Evolutionary conservation across 192 early-diverging fungal species (phyloP), one percentile per base, ranked within the genome.

Genomic region (Rhizophagus sp.): DNA sequence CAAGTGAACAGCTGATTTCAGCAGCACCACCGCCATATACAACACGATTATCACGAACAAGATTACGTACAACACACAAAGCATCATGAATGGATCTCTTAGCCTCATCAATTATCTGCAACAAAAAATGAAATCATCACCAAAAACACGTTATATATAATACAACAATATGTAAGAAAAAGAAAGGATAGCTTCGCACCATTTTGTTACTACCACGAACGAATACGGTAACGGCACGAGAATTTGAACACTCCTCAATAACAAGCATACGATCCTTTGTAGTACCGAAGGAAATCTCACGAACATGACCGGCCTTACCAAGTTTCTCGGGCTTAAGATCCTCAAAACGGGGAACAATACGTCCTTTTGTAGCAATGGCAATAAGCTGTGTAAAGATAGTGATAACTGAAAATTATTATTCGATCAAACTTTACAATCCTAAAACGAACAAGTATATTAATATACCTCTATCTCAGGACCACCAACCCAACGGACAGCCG

Each of bases 321-420:
- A 99, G 91, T 87, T 99, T 99, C 24, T 91, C 90, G 24, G 88
- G 75, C 69, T 86, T 87, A 41, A 99, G 89, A 79, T 99, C 98
- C 82, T 97, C 97, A 80, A 99, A 99, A 62, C 98, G 94, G n/a
- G 98, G 98, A 69, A 99, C 98, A 83, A 99, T 99, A 74, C 98
- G 94, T 77, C 98, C 98, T 80, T 99, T 98, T 72, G 98, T 99
- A 52, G 98, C 98, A 83, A 99, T 99, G 30, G 98, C 98, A 87
- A 99, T 95, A 73, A 99, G 88, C 92, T 93, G 62, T 49, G 11
- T 4, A 10, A n/a, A 34, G 41, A 69, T 10, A 27, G 25, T 73
- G 0, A 64, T 75, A 41, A 75, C 25, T 13, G 25, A 25, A 34
- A 25, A 24, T 47, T 49, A 19, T 27, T 41, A 41, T 41, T 41